Evolutionary conservation across 192 early-diverging fungal species (phyloP).

Genomic region (Dissophora ornata): DNA sequence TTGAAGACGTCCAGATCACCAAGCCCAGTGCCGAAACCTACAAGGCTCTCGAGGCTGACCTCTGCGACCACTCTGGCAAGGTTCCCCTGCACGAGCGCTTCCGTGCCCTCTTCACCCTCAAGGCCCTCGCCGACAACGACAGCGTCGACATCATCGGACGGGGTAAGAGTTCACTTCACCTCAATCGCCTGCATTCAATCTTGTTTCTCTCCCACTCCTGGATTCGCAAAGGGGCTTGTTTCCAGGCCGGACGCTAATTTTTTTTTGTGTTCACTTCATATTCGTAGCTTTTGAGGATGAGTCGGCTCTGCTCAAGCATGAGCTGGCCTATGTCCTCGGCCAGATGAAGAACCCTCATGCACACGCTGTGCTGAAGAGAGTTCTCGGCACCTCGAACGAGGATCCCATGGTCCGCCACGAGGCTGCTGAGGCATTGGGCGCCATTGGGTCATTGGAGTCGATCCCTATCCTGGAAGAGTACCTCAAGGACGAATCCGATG

Average conservation of each 20-base stretch:
- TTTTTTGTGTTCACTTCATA: too few species aligned
- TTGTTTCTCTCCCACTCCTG: background rate
- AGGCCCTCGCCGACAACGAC: conserved; percentile 76
- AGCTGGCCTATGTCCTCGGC: conserved; percentile 95
- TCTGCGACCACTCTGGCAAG: conserved; percentile 69
- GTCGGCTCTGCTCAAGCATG: conserved; percentile 93
- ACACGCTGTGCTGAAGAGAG: conserved; percentile 71
- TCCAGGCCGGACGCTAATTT: too few species aligned
- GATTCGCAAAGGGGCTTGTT: too few species aligned
- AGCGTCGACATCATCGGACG: conserved; percentile 87
- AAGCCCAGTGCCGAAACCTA: conserved; percentile 56
- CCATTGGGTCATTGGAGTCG: conserved; percentile 79
- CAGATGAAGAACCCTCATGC: conserved; percentile 91
- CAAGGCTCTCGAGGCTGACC: conserved; percentile 69
- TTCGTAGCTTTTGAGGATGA: conserved; percentile 75
- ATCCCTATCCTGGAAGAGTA: conserved; percentile 81
- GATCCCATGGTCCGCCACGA: conserved; percentile 98
- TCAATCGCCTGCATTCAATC: background rate
- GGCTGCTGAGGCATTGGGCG: conserved; percentile 96
- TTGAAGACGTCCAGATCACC: conserved; percentile 42
- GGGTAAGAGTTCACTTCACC: conserved; percentile 55
- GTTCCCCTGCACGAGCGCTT: conserved; percentile 87
- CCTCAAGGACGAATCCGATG: conserved; percentile 72
- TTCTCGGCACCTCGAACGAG: conserved; percentile 75
- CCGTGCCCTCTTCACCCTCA: conserved; percentile 93